Conservation (phyloP, 495 filamentous ascomycete species). For the Parathielavia hyrcaniae region DNA sequence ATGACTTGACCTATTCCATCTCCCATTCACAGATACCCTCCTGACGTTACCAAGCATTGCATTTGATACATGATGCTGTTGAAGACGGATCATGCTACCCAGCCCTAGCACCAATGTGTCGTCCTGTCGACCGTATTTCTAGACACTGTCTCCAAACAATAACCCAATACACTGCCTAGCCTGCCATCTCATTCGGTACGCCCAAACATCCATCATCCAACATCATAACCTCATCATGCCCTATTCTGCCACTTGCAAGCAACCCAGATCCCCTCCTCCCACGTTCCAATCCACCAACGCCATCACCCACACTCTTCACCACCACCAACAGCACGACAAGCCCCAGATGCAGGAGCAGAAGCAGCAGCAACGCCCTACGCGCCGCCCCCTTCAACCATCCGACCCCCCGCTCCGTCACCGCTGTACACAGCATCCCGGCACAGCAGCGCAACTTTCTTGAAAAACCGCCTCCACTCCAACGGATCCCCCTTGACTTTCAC, state of each 20-base stretch:
- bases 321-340: background rate
- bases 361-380: conserved; percentile 10
- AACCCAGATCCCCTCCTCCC: background rate
- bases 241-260: too few relatives aligned
- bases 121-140: background rate
- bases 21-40: too few relatives aligned
- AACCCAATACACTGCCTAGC: conserved; percentile 6
- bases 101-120: background rate
- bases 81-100: too few relatives aligned
- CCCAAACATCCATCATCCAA: background rate
- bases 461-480: conserved; percentile 93
- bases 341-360: too few relatives aligned
- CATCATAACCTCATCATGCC: background rate
- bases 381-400: background rate
- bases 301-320: background rate
- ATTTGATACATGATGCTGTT: too few relatives aligned
- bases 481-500: conserved; percentile 94
- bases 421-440: conserved; percentile 76
- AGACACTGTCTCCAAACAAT: conserved; percentile 7
- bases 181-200: conserved; percentile 6
- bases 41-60: too few relatives aligned
- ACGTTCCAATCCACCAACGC: background rate
- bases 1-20: too few relatives aligned
- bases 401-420: conserved; percentile 25
- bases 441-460: conserved; percentile 81